A percentile compares a stretch with the other conserved stretches of the same genome.
Conservation (phyloP, 2,329 filamentous ascomycete species). For the Neofusicoccum parvum region DNA sequence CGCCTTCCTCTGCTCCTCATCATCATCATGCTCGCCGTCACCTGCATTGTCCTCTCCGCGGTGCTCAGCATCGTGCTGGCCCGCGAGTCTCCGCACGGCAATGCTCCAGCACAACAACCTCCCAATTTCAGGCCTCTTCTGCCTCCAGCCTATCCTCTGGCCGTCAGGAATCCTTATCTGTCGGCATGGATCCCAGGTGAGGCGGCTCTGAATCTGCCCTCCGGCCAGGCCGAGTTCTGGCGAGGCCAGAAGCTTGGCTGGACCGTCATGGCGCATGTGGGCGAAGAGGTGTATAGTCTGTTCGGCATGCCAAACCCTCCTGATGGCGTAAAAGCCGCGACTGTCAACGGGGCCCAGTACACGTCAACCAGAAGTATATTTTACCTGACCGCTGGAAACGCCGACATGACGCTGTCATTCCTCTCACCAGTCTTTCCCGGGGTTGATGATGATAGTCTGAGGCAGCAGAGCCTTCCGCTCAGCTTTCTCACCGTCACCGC, state of each 20-base stretch:
- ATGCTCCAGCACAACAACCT: background rate
- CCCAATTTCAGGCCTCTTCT: constrained; percentile 29
- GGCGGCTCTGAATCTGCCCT: constrained; percentile 39
- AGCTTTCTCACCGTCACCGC: constrained; percentile 46
- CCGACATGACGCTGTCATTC: constrained; percentile 45
- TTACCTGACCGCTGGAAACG: constrained; percentile 39
- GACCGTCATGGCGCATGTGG: constrained; percentile 46
- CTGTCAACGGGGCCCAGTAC: constrained; percentile 41
- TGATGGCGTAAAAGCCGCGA: constrained; percentile 36
- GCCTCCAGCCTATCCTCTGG: constrained; percentile 49
- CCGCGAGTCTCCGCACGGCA: background rate
- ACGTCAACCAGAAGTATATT: constrained; percentile 47
- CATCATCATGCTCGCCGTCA: constrained; percentile 11
- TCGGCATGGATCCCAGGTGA: constrained; percentile 48
- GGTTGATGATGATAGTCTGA: constrained; percentile 34
- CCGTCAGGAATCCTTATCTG: constrained; percentile 47
- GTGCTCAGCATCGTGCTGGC: constrained; percentile 19
- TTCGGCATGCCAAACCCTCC: constrained; percentile 36
- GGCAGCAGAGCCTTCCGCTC: constrained; percentile 49
- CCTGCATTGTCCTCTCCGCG: constrained; percentile 5
- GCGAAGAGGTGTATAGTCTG: constrained; percentile 43
- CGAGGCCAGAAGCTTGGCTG: constrained; percentile 44
- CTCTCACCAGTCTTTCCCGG: constrained; percentile 47
- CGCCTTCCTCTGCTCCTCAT: background rate
- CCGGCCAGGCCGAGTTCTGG: constrained; percentile 46